Evolutionary conservation across 2,329 filamentous ascomycete species (phyloP), one percentile per base, ranked within the genome.

Genomic region (Aspergillus oerlinghausenensis): DNA sequence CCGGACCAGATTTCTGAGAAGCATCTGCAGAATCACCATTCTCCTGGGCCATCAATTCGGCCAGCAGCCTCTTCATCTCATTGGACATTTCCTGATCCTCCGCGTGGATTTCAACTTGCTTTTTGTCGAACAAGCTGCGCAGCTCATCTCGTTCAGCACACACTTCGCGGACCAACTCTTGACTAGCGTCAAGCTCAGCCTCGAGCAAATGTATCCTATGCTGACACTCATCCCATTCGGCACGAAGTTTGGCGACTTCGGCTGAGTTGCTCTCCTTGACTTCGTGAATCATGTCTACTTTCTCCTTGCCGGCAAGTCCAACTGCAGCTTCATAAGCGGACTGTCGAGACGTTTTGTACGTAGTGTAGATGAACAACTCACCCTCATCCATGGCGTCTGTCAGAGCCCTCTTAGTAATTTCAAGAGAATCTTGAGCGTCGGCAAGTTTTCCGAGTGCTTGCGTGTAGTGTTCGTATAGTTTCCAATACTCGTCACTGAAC

Each of bases 21-120:
- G 65, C 61, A 42, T 73, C 70, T 2, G 67, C 63, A 9, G 65
- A 63, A 47, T 72, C 67, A 11, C 64, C 69, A 23, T 65, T 70
- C 21, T 71, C 68, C 48, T 70, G 67, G 25, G 67, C 69, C n/a
- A 71, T 69, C 56, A 76, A 70, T 55, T 75, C 73, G 19, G 73
- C 70, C 40, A 77, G 66, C 19, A 76, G 65, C 59, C 63, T 69
- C 58, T 76, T 73, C 69, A 76, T 76, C 58, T 76, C 73, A 35
- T 70, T 70, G 54, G 74, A 68, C 5, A 72, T 68, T 45, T 71
- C 73, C 28, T 76, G 67, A 26, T 76, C 74, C 58, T 76, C 73
- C n/a, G 67, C 68, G 32, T 67, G 70, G 43, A 77, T 72, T 54
- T 72, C 70, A 21, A 65, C 65, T 56, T 75, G 72, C 50, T 74